These are phyloP conservation scores for Penicillium glabrum DNA, from an alignment of 2,329 filamentous ascomycete genomes.

Conservation along the genomic window DNA sequence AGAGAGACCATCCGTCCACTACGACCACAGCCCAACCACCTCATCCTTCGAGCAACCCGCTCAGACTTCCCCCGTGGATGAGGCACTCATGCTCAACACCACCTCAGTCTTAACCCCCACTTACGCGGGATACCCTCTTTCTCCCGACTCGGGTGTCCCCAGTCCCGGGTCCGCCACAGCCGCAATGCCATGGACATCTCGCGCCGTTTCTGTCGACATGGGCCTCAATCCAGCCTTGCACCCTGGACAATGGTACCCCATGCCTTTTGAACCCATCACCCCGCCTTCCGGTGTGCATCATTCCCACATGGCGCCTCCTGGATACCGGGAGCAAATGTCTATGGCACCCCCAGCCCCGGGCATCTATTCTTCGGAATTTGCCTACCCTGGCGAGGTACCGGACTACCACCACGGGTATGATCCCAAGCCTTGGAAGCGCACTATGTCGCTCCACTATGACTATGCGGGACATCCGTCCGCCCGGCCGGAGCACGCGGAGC, in stretches of 20 bases:
- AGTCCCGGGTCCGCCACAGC: constrained; percentile 26
- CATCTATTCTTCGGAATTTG: constrained; percentile 23
- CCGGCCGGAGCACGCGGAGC: constrained; percentile 5
- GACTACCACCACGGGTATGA: constrained; percentile 22
- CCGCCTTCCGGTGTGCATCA: constrained; percentile 25
- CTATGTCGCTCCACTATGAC: constrained; percentile 29
- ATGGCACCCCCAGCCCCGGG: constrained; percentile 22
- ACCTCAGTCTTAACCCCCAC: constrained; percentile 25
- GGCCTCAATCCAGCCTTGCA: constrained; percentile 18
- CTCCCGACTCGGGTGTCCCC: constrained; percentile 28
- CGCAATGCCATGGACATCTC: constrained; percentile 10
- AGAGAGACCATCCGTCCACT: constrained; percentile 17
- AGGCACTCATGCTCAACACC: constrained; percentile 27
- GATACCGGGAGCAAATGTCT: constrained; percentile 27
- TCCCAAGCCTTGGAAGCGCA: constrained; percentile 30
- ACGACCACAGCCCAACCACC: constrained; percentile 21
- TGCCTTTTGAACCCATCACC: constrained; percentile 27
- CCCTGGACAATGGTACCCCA: constrained; percentile 30
- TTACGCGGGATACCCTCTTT: constrained; percentile 28
- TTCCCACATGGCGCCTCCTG: constrained; percentile 23
- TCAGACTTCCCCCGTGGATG: constrained; percentile 26
- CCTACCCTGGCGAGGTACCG: constrained; percentile 12
- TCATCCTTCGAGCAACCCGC: constrained; percentile 26
- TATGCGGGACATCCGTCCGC: constrained; percentile 11
- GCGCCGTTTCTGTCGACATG: constrained; percentile 22